A percentile compares a stretch with the other conserved stretches of the same genome.
Conservation (phyloP, 2,329 filamentous ascomycete species). For the Xylariales sp. region DNA sequence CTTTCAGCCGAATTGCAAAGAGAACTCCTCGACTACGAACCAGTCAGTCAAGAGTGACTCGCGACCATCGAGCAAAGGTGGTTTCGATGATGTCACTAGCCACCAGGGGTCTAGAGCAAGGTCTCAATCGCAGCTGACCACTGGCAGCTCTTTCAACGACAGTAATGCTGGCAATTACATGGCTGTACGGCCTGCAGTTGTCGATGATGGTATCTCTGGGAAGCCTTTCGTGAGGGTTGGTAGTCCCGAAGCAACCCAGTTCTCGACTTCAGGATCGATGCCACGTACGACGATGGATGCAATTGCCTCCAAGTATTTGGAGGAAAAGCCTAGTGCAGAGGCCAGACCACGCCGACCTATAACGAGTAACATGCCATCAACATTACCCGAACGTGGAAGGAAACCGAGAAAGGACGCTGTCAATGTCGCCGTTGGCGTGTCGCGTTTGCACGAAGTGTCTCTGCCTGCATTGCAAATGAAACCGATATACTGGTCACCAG, state of each 20-base stretch:
- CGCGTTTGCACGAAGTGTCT: conserved; percentile 83
- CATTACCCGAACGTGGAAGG: conserved; percentile 17
- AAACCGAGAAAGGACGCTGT: conserved; percentile 25
- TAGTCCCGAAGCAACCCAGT: conserved; percentile 25
- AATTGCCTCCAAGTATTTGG: not conserved
- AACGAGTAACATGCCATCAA: conserved; percentile 11
- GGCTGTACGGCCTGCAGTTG: conserved; percentile 19
- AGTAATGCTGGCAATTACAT: conserved; percentile 15
- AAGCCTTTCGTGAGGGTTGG: conserved; percentile 48
- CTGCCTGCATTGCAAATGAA: conserved; percentile 83
- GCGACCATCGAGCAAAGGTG: conserved; percentile 11
- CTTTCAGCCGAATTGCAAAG: conserved; percentile 8
- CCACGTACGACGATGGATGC: conserved; percentile 13
- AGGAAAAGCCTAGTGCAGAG: conserved; percentile 19
- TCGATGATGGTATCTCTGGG: conserved; percentile 49
- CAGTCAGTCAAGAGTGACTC: conserved; percentile 8
- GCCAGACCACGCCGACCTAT: conserved; percentile 8
- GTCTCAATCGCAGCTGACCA: conserved; percentile 14
- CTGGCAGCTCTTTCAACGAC: conserved; percentile 11
- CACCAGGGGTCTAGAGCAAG: conserved; percentile 13
- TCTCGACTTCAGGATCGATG: conserved; percentile 22
- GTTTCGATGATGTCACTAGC: conserved; percentile 3
- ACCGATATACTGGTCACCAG: conserved; percentile 94
- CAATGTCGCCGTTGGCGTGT: conserved; percentile 80
- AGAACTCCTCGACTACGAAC: conserved; percentile 4